These are phyloP conservation scores for Vicia faba DNA, from an alignment of 306 rosid genomes.

Conservation along the genomic window DNA sequence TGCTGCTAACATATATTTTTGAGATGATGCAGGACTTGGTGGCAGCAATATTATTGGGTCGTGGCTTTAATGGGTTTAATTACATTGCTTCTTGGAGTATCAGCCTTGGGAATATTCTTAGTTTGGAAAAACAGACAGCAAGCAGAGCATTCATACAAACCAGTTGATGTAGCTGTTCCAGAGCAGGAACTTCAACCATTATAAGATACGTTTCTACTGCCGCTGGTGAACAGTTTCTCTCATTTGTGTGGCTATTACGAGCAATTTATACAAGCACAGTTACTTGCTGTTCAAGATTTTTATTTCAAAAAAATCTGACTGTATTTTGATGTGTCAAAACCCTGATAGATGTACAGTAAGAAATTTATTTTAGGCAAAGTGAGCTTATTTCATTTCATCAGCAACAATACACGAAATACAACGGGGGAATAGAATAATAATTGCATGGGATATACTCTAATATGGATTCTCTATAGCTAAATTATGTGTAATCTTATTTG, in stretches of 20 bases:
- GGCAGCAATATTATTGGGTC: constrained; percentile 55
- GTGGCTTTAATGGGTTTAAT: constrained; percentile 51
- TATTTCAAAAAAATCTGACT: constrained; percentile 35
- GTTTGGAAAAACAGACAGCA: constrained; percentile 62
- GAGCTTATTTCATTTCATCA: neutral
- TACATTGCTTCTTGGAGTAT: constrained; percentile 50
- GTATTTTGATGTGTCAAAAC: constrained; percentile 36
- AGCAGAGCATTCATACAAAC: constrained; percentile 60
- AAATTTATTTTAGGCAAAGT: neutral
- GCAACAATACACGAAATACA: neutral
- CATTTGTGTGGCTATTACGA: constrained; percentile 30
- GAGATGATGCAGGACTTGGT: constrained; percentile 64
- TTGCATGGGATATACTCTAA: neutral
- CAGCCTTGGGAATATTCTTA: constrained; percentile 62
- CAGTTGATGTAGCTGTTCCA: constrained; percentile 57
- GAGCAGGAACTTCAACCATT: constrained; percentile 97
- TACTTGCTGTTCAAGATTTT: constrained; percentile 41
- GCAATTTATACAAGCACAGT: constrained; percentile 35
- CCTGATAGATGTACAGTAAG: constrained; percentile 42
- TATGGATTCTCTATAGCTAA: neutral
- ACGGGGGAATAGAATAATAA: constrained; percentile 1
- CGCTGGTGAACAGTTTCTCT: constrained; percentile 33
- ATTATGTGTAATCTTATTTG: neutral
- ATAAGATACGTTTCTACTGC: constrained; percentile 42
- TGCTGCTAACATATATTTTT: constrained; percentile 24